Evolutionary conservation across 2,329 filamentous ascomycete species (phyloP).

Genomic region (Trichothecium roseum): DNA sequence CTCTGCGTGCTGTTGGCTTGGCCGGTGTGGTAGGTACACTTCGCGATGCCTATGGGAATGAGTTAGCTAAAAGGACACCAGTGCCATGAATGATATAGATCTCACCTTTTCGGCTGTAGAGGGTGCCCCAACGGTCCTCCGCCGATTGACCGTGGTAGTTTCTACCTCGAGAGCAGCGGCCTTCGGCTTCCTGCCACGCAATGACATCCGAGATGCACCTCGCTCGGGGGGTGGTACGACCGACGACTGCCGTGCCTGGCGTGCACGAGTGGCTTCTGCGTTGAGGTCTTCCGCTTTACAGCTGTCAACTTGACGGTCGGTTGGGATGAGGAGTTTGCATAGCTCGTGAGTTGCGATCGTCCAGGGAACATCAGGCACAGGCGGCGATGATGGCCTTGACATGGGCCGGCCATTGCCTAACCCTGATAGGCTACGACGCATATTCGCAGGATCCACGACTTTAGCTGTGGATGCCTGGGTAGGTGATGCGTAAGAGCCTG

Average conservation of each 20-base stretch:
- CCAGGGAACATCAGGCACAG: conserved; percentile 78
- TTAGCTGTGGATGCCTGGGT: conserved; percentile 83
- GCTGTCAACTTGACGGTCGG: conserved; percentile 63
- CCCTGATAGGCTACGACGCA: conserved; percentile 53
- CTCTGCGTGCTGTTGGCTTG: conserved; percentile 18
- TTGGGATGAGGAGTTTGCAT: conserved; percentile 71
- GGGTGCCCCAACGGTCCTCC: conserved; percentile 51
- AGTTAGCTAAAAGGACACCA: conserved; percentile 2
- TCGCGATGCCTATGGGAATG: conserved; percentile 23
- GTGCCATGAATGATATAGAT: neutral
- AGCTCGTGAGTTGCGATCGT: conserved; percentile 73
- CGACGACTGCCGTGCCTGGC: conserved; percentile 54
- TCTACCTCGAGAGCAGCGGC: conserved; percentile 38
- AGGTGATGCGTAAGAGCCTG: conserved; percentile 73
- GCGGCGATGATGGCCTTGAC: conserved; percentile 45
- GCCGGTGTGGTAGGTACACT: conserved; percentile 10
- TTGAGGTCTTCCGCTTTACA: conserved; percentile 71
- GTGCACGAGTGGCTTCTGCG: conserved; percentile 50
- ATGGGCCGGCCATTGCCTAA: conserved; percentile 17
- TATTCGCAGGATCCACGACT: conserved; percentile 56
- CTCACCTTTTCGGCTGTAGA: conserved; percentile 18
- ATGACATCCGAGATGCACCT: conserved; percentile 54
- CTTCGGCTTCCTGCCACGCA: conserved; percentile 60
- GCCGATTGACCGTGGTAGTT: conserved; percentile 30
- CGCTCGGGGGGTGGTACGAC: conserved; percentile 22